phyloP scores from a whole-genome alignment of 495 filamentous ascomycete genomes.

The Lentithecium fluviatile region DNA sequence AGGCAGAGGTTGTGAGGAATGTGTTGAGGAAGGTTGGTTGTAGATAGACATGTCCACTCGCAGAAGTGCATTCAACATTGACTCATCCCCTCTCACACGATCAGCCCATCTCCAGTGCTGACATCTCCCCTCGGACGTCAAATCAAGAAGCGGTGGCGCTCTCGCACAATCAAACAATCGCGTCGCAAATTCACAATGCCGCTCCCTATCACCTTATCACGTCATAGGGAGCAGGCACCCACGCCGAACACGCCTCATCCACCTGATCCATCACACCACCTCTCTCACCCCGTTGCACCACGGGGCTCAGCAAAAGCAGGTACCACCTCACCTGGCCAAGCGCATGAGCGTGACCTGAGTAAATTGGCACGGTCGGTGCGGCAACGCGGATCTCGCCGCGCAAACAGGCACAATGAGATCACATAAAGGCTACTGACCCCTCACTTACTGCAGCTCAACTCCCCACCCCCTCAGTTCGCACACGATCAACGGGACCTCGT shows the following conservation, averaged over 20 bases:
- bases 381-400: background rate
- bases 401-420: conserved; percentile 2
- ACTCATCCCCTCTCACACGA: too few relatives aligned
- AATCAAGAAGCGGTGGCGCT: too few relatives aligned
- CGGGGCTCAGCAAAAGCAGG: background rate
- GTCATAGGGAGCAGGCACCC: too few relatives aligned
- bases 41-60: too few relatives aligned
- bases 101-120: too few relatives aligned
- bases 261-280: conserved; percentile 9
- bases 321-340: background rate
- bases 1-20: too few relatives aligned
- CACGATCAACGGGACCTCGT: background rate
- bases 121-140: too few relatives aligned
- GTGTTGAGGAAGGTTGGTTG: too few relatives aligned
- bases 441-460: conserved; percentile 2
- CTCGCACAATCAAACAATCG: too few relatives aligned
- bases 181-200: too few relatives aligned
- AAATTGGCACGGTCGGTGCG: background rate
- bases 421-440: conserved; percentile 22
- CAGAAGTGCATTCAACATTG: too few relatives aligned
- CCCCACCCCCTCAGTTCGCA: background rate
- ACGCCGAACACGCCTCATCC: background rate
- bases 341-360: conserved; percentile 17
- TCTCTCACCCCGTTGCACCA: background rate
- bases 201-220: too few relatives aligned